phyloP scores from a whole-genome alignment of 495 filamentous ascomycete genomes.

The Daldinia childiae region DNA sequence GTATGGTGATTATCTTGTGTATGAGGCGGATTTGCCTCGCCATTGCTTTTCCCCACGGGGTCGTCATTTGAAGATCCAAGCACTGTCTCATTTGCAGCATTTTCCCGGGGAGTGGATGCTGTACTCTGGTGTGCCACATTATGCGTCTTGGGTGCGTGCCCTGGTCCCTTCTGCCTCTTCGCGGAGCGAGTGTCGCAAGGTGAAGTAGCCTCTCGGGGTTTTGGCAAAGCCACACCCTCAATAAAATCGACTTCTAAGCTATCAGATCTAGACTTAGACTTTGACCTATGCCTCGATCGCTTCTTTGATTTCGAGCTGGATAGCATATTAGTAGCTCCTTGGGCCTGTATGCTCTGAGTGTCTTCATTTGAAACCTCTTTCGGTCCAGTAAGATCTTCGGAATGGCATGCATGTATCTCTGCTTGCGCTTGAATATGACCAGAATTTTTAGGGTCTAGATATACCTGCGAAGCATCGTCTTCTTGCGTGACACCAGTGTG shows the following conservation, averaged over 20 bases:
- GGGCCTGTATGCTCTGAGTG: neutral
- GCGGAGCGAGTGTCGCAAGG: neutral
- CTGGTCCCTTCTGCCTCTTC: slow-evolving; percentile 3
- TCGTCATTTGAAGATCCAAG: neutral
- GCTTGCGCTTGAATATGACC: neutral
- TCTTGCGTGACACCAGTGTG: neutral
- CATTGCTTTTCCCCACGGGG: neutral
- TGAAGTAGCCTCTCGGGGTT: neutral
- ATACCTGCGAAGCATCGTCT: neutral
- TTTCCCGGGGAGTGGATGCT: neutral
- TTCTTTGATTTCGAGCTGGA: slow-evolving; percentile 8
- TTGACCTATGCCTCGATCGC: slow-evolving; percentile 7
- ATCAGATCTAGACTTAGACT: neutral
- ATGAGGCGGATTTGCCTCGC: neutral
- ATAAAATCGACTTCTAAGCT: neutral
- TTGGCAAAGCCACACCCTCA: neutral
- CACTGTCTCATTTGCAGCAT: neutral
- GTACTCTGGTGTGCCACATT: neutral
- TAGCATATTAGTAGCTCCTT: neutral
- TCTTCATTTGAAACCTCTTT: neutral
- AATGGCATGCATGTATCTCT: neutral
- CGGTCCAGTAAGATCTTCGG: neutral
- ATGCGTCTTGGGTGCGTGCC: neutral
- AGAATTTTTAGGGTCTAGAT: neutral
- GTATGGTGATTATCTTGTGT: neutral